Base-by-base conservation (phyloP, 2,329 filamentous ascomycete species). In the Pyrenophora seminiperda region DNA sequence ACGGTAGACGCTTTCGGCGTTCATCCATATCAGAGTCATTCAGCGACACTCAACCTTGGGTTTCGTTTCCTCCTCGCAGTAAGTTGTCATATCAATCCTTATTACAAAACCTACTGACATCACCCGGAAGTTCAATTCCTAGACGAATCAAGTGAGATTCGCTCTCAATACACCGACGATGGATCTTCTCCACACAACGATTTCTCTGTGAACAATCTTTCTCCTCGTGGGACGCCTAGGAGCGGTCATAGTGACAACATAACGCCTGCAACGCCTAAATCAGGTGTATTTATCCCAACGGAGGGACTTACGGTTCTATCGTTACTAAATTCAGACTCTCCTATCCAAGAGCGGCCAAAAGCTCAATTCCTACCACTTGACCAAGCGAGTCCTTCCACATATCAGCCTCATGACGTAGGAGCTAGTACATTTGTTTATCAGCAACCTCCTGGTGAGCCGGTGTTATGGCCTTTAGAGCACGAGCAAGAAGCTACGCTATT, bases 401-500 rank as follows among this genome's bases (percentile, higher is more conserved):
- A 56, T 6, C 58, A 61, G n/a, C 46, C 47, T 29, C 20, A 55
- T 22, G 38, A 52, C 24, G 44, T 18, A 24, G 51, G 47, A 4
- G 24, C 46, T 29, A 56, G 43, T 27, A 65, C 58, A 0, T 68
- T 71, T 39, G 59, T 67, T 5, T 65, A 69, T 41, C 64, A 72
- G 22, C 68, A 68, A 19, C 54, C 62, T 14, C 64, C 66, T 6
- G 58, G 62, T 5, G 63, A 56, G 33, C 63, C 67, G 14, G 65
- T 71, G 6, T 41, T 72, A 14, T 73, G 69, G 70, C 70, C 71
- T 1, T 43, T 73, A 7, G 63, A 70, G 33, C 63, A 67, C 27
- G 71, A 73, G 37, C 68, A 71, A 38, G 71, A 73, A 34, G 70
- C 70, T 4, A 72, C 70, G 66, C 54, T 73, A 11, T 53, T 73